Evolutionary conservation across 2,329 filamentous ascomycete genomes (phyloP).

Genomic region (Lizonia empirigonia): DNA sequence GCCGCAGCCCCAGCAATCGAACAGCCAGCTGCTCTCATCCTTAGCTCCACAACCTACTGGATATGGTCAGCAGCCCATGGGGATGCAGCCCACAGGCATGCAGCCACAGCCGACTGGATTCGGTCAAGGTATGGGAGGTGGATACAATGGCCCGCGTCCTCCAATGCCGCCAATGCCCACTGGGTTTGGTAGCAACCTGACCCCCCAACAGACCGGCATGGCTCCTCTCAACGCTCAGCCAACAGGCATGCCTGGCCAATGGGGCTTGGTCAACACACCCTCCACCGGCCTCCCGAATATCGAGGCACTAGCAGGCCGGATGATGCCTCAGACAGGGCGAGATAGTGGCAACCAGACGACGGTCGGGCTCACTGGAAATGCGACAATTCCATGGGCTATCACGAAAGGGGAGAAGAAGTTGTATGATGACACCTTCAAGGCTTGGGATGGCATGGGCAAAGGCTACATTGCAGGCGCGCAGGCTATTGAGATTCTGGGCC

Average conservation of each 20-base stretch:
- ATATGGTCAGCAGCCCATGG: conserved; percentile 66
- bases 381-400: conserved; percentile 96
- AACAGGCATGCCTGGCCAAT: conserved; percentile 90
- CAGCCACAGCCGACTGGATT: conserved; percentile 61
- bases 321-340: conserved; percentile 96
- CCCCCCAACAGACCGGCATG: conserved; percentile 67
- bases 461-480: conserved; percentile 91
- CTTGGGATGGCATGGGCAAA: conserved; percentile 94
- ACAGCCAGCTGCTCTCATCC: conserved; percentile 63
- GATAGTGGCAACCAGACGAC: conserved; percentile 82
- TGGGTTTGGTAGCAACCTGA: conserved; percentile 54
- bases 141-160: conserved; percentile 78
- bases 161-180: conserved; percentile 82
- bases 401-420: conserved; percentile 98
- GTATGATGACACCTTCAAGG: conserved; percentile 92
- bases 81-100: conserved; percentile 26
- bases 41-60: conserved; percentile 61
- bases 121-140: conserved; percentile 72
- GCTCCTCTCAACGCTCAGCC: conserved; percentile 84
- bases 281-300: conserved; percentile 90
- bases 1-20: conserved; percentile 70
- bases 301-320: conserved; percentile 85
- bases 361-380: conserved; percentile 86
- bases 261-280: conserved; percentile 97
- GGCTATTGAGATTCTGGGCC: conserved; percentile 95